Percentiles rank a stretch among this genome's conserved stretches.
These are phyloP conservation scores for Imleria badia DNA, from an alignment of 768 basidiomycete species.

Conservation along the genomic window DNA sequence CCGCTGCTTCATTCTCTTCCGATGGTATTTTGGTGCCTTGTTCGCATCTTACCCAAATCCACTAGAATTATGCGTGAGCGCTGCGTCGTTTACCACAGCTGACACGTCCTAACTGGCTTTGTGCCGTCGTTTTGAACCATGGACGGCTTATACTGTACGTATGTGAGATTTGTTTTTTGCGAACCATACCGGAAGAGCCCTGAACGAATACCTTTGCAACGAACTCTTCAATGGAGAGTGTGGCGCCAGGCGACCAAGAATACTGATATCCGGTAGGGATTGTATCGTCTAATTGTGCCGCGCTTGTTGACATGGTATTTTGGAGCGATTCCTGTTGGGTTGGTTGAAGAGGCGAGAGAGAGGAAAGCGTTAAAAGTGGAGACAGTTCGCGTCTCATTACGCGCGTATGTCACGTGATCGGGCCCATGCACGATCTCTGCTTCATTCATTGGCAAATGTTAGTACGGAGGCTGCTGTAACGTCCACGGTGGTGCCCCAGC, in stretches of 20 bases:
- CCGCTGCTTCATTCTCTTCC: slow-evolving; percentile 24
- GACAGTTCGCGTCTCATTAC: background rate
- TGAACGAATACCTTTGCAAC: slow-evolving; percentile 45
- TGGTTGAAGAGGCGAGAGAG: background rate
- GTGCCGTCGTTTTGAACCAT: slow-evolving; percentile 78
- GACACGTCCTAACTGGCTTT: slow-evolving; percentile 56
- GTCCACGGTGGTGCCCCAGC: background rate
- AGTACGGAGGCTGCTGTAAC: background rate
- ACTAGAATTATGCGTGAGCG: slow-evolving; percentile 38
- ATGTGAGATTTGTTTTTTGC: slow-evolving; percentile 2
- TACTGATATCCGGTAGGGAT: slow-evolving; percentile 47
- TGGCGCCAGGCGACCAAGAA: slow-evolving; percentile 46
- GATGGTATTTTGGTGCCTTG: slow-evolving; percentile 8
- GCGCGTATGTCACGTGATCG: slow-evolving; percentile 6
- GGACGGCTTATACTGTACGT: slow-evolving; percentile 64
- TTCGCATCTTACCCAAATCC: slow-evolving; percentile 57
- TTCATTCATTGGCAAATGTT: background rate
- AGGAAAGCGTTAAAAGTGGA: too few species aligned
- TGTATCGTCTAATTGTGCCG: slow-evolving; percentile 37
- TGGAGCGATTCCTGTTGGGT: background rate
- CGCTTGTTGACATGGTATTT: slow-evolving; percentile 11
- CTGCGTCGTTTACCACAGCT: background rate
- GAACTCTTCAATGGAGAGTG: slow-evolving; percentile 50
- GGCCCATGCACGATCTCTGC: background rate
- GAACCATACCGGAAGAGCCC: background rate